These are phyloP conservation scores for Leishmania gerbilli DNA, from an alignment of 208 protist genomes.

Conservation along the genomic window DNA sequence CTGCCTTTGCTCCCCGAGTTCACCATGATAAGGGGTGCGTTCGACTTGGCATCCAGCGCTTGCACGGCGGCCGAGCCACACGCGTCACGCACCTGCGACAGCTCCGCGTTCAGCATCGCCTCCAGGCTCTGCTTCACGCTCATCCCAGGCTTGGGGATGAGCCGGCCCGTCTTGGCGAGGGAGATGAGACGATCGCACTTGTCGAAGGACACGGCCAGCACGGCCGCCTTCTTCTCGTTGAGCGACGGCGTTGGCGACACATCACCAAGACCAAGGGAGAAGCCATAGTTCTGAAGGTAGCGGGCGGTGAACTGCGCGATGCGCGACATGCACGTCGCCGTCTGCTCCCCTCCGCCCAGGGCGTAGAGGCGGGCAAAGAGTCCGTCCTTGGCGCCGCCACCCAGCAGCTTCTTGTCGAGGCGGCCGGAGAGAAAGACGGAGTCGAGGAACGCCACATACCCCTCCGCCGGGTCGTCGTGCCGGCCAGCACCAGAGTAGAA, in stretches of 20 bases:
- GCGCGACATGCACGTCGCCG: slow-evolving; percentile 95
- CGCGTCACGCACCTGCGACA: slow-evolving; percentile 98
- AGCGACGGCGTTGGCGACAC: slow-evolving; percentile 94
- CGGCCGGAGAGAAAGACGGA: slow-evolving; percentile 95
- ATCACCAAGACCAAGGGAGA: slow-evolving; percentile 99
- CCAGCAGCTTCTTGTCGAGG: slow-evolving; percentile 97
- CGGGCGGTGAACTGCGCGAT: slow-evolving; percentile 95
- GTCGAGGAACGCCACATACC: slow-evolving; percentile 95
- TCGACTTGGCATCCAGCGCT: slow-evolving; percentile 92
- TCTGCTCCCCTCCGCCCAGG: slow-evolving; percentile 75
- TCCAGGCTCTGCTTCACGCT: slow-evolving; percentile 95
- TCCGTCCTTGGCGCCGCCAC: slow-evolving; percentile 93
- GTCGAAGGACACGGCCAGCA: slow-evolving; percentile 94
- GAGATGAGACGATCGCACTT: slow-evolving; percentile 93
- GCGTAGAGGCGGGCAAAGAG: slow-evolving; percentile 97
- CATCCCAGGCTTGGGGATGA: slow-evolving; percentile 95
- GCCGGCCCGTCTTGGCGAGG: slow-evolving; percentile 90
- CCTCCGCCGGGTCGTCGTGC: slow-evolving; percentile 87
- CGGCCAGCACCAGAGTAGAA: slow-evolving; percentile 76
- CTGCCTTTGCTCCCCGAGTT: slow-evolving; percentile 97
- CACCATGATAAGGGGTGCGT: slow-evolving; percentile 99
- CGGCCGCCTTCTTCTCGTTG: slow-evolving; percentile 85
- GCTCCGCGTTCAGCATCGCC: slow-evolving; percentile 93
- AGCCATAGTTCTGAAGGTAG: slow-evolving; percentile 97
- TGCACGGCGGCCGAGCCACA: slow-evolving; percentile 96